Base-by-base conservation (phyloP, 164 flowering plant species). In the Euptelea pleiosperma region DNA sequence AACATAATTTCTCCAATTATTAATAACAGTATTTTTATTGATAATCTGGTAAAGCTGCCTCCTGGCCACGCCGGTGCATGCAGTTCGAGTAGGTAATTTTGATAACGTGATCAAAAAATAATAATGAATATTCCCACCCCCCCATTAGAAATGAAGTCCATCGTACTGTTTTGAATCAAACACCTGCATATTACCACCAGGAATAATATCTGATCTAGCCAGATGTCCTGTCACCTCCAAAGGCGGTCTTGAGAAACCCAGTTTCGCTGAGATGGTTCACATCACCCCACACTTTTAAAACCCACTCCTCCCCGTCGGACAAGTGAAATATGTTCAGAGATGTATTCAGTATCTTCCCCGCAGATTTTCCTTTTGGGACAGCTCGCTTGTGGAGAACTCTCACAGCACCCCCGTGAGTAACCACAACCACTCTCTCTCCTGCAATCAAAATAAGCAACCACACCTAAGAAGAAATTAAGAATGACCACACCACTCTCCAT, bases 401-500 rank as follows among this genome's bases (percentile, higher is more conserved):
- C 3, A 89, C 67, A 10, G 70, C 69, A 52, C 89, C 98, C 0
- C 96, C 98, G 64, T 92, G 98, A 45, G 87, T 76, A 33, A 89
- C 96, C 12, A 84, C 95, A 1, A 85, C 83, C 11, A 89, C 86
- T 31, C 88, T 79, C 63, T 85, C 77, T 42, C 96, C 98, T 92
- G 79, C 53, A 63, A 35, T 18, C 8, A 33, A 31, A 8, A 45
- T 26, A 34, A 34, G 21, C 18, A n/a, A n/a, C 60, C 21, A 60
- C 44, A 10, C 16, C 26, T 29, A 34, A 16, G 21, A n/a, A 34
- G 29, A 33, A 51, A 52, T 6, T 36, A n/a, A 51, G 1, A 10
- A 28, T n/a, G 3, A 37, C n/a, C 29, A 14, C 16, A 35, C 16
- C 25, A 8, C 1, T 31, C 19, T 41, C 41, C 28, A 57, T 30